Conservation (phyloP, 768 basidiomycete species). For the Mycena belliarum region DNA sequence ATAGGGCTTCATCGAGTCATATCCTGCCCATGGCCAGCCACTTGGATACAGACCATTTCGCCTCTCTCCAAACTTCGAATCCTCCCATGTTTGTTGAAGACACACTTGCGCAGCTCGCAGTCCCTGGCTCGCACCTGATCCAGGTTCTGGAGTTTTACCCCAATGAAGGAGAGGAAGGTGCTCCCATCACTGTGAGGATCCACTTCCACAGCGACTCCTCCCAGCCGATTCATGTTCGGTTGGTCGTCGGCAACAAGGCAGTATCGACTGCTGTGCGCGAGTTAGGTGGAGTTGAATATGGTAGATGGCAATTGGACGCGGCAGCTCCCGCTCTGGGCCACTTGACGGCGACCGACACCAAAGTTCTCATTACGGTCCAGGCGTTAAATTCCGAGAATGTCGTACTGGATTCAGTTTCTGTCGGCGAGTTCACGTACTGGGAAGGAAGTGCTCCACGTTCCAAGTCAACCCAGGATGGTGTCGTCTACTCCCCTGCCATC, state of each 20-base stretch:
- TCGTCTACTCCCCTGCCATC: constrained; percentile 2
- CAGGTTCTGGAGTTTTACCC: constrained; percentile 68
- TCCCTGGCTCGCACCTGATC: constrained; percentile 56
- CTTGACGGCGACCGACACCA: constrained; percentile 37
- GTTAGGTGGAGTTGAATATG: constrained; percentile 45
- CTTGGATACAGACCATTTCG: background rate
- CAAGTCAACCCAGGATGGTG: constrained; percentile 3
- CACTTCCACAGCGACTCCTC: constrained; percentile 54
- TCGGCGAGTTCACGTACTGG: constrained; percentile 74
- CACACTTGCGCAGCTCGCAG: constrained; percentile 31
- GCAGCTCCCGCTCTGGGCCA: constrained; percentile 56
- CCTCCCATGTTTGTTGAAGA: background rate
- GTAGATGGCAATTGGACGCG: constrained; percentile 67
- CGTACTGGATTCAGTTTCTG: constrained; percentile 64
- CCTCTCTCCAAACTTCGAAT: background rate
- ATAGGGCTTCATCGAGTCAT: background rate
- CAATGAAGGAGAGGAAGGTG: constrained; percentile 61
- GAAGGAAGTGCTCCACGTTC: constrained; percentile 37
- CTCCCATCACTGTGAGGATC: constrained; percentile 64
- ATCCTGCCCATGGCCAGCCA: background rate
- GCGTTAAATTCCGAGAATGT: constrained; percentile 55
- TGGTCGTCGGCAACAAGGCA: constrained; percentile 71
- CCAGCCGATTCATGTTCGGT: constrained; percentile 63
- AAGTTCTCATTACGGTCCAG: constrained; percentile 60
- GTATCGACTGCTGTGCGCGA: constrained; percentile 67